Conservation (phyloP, 306 rosid genomes). For the Lablab purpureus region DNA sequence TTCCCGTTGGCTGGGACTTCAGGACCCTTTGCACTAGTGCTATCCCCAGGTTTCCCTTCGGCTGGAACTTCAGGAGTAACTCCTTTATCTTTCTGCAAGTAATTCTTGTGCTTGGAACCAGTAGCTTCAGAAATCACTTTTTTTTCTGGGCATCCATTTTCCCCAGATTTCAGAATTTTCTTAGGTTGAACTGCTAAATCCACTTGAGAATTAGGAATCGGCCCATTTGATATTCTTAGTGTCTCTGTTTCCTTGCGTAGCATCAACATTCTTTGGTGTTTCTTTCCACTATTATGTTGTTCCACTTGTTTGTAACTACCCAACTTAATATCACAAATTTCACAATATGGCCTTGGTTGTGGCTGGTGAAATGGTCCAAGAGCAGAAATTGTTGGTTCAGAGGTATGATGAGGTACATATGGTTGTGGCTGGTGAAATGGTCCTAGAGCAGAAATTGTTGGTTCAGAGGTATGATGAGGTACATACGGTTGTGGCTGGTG, state of each 20-base stretch:
- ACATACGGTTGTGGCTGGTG: no score
- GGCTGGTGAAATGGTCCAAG: not conserved
- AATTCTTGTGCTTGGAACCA: slow-evolving; percentile 5
- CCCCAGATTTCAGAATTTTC: not conserved
- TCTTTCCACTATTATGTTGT: slow-evolving; percentile 27
- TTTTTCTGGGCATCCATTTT: not conserved
- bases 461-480: slow-evolving; percentile 14
- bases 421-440: no score
- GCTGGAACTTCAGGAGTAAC: not conserved
- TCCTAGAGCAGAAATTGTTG: not conserved
- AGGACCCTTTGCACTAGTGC: not conserved
- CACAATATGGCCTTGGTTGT: slow-evolving; percentile 18
- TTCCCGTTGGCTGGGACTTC: slow-evolving; percentile 30
- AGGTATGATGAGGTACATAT: slow-evolving; percentile 15
- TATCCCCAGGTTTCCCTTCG: no score
- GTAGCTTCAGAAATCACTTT: not conserved
- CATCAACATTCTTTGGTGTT: not conserved
- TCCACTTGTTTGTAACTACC: not conserved
- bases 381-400: not conserved
- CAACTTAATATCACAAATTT: slow-evolving; percentile 26
- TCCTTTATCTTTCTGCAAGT: not conserved
- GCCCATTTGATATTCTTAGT: slow-evolving; percentile 3
- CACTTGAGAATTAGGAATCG: not conserved
- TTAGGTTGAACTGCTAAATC: not conserved
- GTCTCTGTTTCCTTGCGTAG: not conserved